These are phyloP conservation scores for slime mould (Dictyostelium discoideum) DNA, from an alignment of 78 protist genomes.

Conservation along the genomic window DNA sequence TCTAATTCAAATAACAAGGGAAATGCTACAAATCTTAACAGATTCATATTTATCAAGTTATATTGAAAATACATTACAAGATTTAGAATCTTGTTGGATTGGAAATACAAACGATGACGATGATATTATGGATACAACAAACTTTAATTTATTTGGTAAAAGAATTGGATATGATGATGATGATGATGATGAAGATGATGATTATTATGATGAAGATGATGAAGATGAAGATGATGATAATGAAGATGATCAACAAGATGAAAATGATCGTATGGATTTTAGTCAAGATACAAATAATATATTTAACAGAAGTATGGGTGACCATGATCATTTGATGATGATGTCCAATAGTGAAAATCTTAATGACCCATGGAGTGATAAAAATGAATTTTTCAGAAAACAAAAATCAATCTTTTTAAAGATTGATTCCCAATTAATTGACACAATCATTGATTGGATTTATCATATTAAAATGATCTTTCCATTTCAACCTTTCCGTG, in stretches of 20 bases:
- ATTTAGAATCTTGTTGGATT: background rate
- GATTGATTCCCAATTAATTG: background rate
- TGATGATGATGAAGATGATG: background rate
- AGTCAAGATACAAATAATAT: background rate
- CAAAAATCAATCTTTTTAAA: background rate
- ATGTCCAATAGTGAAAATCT: background rate
- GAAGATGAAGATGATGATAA: background rate
- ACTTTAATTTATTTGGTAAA: background rate
- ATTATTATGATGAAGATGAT: background rate
- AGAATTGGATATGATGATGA: too few species aligned
- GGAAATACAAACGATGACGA: background rate
- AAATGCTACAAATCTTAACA: background rate
- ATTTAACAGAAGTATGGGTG: background rate
- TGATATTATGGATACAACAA: background rate
- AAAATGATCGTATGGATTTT: background rate
- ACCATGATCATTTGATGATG: background rate
- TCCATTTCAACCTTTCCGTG: constrained; percentile 6
- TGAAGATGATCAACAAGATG: background rate
- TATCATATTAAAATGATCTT: background rate
- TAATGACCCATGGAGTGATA: background rate
- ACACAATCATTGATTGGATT: constrained; percentile 22
- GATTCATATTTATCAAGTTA: background rate
- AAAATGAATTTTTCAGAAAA: background rate
- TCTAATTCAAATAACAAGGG: background rate
- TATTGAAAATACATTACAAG: background rate